Base-by-base conservation (phyloP, 1,139 yeast species). In the Pneumocystis carinii region DNA sequence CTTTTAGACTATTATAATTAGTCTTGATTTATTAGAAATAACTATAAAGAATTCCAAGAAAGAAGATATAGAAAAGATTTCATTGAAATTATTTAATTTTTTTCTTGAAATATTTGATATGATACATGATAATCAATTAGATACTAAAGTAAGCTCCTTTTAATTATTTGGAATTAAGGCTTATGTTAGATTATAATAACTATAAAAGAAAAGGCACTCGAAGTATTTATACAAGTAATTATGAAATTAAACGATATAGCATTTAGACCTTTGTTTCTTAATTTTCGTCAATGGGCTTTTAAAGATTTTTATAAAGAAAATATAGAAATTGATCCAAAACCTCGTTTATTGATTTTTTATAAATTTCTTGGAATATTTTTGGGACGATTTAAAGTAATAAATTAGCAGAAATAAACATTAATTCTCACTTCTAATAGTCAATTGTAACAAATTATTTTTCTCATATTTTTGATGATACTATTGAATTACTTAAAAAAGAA, bases 161-260 rank as follows among this genome's bases (percentile, higher is more conserved):
- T 48, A 24, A 42, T 19, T 19, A 24, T 48, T 24, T 2, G 29
- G 19, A 48, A 24, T 15, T 10, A 12, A 19, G 15, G 4, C 32
- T 48, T 24, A 19, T 42, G 27, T 24, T 48, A 48, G 55, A 48
- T 48, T 48, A 14, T 48, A 48, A 48, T 14, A 24, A 24, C 27
- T 19, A 48, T 48, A 48, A 6, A 57, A 57, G 42, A 37, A 37
- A 80, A 87, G 19, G 82, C 86, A 72, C 86, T 87, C 70, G 77
- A 81, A 60, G 82, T 90, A 73, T 92, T 89, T 58, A 82, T 90
- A 68, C 78, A 78, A 41, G 85, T 84, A 69, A 95, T 92, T 35
- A 81, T 92, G 85, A 90, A 92, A 74, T 81, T 94, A 74, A 92
- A 92, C 72, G 98, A 92, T 74, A 89, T 89, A 77, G 82, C 85